These are phyloP conservation scores for Ophiostoma tasmaniense DNA, from an alignment of 2,329 filamentous ascomycete genomes.

Conservation along the genomic window DNA sequence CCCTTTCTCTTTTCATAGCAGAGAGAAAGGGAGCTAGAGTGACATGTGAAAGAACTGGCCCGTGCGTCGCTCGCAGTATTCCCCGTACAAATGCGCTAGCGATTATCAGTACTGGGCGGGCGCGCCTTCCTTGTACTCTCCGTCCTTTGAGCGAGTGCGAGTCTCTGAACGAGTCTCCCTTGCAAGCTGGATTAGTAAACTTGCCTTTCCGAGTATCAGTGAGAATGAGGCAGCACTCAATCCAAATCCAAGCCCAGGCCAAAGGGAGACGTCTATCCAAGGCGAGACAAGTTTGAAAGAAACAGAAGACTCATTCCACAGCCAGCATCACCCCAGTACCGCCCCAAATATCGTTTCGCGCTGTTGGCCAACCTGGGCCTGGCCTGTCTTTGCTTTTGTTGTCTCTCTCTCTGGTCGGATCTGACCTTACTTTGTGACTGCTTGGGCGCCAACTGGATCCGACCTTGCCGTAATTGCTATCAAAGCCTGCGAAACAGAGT, in stretches of 20 bases:
- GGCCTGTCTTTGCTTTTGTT: neutral
- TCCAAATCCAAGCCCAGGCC: no score
- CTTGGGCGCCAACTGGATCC: neutral
- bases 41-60: constrained; percentile 15
- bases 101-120: neutral
- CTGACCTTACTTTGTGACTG: no score
- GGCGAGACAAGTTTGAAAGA: neutral
- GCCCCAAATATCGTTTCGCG: neutral
- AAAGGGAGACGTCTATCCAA: neutral
- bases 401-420: no score
- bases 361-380: neutral
- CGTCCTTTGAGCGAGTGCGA: neutral
- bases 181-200: neutral
- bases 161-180: neutral
- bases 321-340: neutral
- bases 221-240: neutral
- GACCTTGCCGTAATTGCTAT: neutral
- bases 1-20: neutral
- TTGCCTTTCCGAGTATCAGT: neutral
- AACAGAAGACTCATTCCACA: neutral
- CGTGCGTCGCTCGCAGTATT: constrained; percentile 14
- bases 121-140: neutral
- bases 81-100: constrained; percentile 12
- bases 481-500: neutral
- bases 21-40: neutral